Evolutionary conservation across 768 basidiomycete species (phyloP).

Genomic region (Pholiota molesta): DNA sequence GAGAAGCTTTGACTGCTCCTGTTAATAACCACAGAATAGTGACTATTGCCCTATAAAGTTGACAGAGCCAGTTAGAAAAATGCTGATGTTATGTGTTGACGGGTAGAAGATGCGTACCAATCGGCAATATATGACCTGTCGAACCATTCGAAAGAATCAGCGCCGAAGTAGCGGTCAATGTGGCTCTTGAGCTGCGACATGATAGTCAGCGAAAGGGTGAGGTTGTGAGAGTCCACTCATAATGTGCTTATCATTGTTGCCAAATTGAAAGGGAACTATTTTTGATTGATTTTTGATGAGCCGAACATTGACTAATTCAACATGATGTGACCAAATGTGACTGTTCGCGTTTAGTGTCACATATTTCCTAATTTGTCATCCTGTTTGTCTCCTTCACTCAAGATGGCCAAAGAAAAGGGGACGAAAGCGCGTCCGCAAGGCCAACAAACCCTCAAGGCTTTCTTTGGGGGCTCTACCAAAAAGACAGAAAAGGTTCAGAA

Average conservation of each 20-base stretch:
- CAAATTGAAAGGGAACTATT: not conserved
- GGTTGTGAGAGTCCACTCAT: not conserved
- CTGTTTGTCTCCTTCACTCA: conserved; percentile 21
- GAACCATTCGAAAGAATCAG: conserved; percentile 44
- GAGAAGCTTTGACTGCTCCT: conserved; percentile 35
- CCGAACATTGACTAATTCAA: not conserved
- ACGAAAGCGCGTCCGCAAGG: conserved; percentile 40
- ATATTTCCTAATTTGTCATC: conserved; percentile 12
- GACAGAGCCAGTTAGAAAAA: not conserved
- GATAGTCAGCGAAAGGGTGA: not conserved
- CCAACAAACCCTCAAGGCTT: conserved; percentile 58
- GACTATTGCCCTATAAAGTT: conserved; percentile 36
- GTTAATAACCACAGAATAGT: conserved; percentile 45
- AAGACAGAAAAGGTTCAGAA: conserved; percentile 14
- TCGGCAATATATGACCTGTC: conserved; percentile 53
- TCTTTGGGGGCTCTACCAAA: conserved; percentile 49
- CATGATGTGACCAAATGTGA: conserved; percentile 4
- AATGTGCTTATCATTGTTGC: not conserved
- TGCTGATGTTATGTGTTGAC: not conserved
- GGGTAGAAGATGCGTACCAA: conserved; percentile 41
- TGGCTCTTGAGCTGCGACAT: conserved; percentile 15
- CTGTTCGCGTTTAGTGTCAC: conserved; percentile 13
- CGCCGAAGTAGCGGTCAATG: conserved; percentile 35
- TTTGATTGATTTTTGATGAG: not conserved
- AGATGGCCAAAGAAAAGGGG: conserved; percentile 53